A percentile compares a stretch with the other conserved stretches of the same genome.
phyloP scores from a whole-genome alignment of 257 asterid species.

The Anisodus acutangulus region DNA sequence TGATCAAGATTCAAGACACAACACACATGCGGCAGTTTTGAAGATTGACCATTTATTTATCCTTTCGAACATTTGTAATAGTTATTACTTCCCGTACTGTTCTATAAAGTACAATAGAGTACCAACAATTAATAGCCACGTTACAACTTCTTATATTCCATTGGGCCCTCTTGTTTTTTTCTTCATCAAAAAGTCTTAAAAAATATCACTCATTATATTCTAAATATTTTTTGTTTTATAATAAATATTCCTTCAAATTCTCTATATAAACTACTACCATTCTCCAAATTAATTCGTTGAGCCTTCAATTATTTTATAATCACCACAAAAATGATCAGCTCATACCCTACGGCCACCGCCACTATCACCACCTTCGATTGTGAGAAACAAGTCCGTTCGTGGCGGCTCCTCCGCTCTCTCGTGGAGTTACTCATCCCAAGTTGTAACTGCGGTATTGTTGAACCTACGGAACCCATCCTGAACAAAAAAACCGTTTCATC shows the following conservation, averaged over 20 bases:
- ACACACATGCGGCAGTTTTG: no score
- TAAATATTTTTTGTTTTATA: background rate
- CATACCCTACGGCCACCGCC: constrained; percentile 31
- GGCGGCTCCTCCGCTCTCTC: constrained; percentile 69
- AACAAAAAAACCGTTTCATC: constrained; percentile 24
- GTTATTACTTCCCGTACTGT: no score
- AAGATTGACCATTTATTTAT: no score
- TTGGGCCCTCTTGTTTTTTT: background rate
- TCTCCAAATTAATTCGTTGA: background rate
- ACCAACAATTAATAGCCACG: constrained; percentile 24
- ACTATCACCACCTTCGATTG: constrained; percentile 58
- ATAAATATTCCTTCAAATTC: constrained; percentile 7
- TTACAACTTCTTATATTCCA: constrained; percentile 24
- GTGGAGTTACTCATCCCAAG: constrained; percentile 58
- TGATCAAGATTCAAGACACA: no score
- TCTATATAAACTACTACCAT: constrained; percentile 25
- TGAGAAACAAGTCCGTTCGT: constrained; percentile 67
- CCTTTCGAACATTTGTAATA: no score
- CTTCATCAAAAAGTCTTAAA: background rate
- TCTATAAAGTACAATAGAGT: no score
- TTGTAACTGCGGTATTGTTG: constrained; percentile 58
- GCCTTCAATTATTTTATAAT: background rate
- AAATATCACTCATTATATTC: no score
- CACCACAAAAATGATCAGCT: constrained; percentile 35
- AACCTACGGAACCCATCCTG: constrained; percentile 36